phyloP scores from a whole-genome alignment of 2,329 filamentous ascomycete species.

The Harringtonia aguacate region DNA sequence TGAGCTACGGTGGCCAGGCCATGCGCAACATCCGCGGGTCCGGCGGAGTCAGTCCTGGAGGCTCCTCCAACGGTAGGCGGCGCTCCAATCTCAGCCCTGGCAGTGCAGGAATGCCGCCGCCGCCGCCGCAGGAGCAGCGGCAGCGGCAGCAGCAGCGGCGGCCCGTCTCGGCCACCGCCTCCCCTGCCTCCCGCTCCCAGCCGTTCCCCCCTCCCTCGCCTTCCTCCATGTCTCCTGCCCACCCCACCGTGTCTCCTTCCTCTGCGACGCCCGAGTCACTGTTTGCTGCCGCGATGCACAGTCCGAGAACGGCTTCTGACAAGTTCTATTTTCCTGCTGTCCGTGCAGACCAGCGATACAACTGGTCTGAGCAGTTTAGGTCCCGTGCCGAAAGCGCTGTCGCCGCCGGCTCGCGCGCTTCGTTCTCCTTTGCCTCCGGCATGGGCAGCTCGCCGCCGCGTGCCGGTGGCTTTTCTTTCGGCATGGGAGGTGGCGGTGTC shows the following conservation, averaged over 20 bases:
- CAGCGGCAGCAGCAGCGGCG: background rate
- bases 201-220: background rate
- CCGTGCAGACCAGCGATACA: slow-evolving; percentile 83
- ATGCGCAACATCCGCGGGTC: slow-evolving; percentile 56
- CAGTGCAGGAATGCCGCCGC: background rate
- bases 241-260: slow-evolving; percentile 19
- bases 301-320: slow-evolving; percentile 55
- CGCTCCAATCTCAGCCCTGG: slow-evolving; percentile 2
- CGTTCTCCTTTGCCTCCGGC: slow-evolving; percentile 45
- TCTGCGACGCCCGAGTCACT: slow-evolving; percentile 15
- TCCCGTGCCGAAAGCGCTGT: slow-evolving; percentile 77
- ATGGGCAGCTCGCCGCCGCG: slow-evolving; percentile 32
- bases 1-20: slow-evolving; percentile 83
- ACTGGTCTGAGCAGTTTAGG: slow-evolving; percentile 94
- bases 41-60: slow-evolving; percentile 46
- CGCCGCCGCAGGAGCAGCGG: background rate
- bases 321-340: slow-evolving; percentile 31
- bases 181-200: background rate
- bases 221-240: slow-evolving; percentile 19
- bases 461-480: slow-evolving; percentile 10
- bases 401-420: slow-evolving; percentile 39
- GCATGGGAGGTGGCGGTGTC: slow-evolving; percentile 13
- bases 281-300: slow-evolving; percentile 21
- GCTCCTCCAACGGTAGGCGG: slow-evolving; percentile 45
- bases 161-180: background rate